Base-by-base conservation (phyloP, 2,329 filamentous ascomycete genomes). In the Ceratocystiopsis brevicomis region DNA sequence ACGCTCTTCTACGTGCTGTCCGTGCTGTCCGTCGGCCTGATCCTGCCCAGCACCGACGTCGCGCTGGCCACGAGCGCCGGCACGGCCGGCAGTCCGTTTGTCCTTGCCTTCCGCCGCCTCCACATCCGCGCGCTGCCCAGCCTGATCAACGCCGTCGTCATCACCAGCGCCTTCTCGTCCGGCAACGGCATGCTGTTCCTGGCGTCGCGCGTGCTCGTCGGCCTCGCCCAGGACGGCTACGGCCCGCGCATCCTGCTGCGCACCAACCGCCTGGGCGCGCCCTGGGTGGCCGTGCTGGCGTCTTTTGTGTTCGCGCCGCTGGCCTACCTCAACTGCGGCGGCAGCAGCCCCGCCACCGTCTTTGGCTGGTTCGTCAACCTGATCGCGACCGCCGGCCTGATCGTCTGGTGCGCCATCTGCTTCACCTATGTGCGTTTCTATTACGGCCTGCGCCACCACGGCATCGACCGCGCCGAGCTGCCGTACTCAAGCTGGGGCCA, bases 401-500 rank as follows among this genome's bases (percentile, higher is more conserved):
- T 30, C 25, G 25, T 30, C 6, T 80, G 76, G 75, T 68, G 73
- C 50, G 65, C 71, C 44, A 81, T 80, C 46, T 69, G 73, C 8
- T 62, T 79, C 43, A 69, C 76, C 1, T 78, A 73, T 0, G 58
- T 80, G n/a, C 72, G 76, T 21, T 80, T 80, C 61, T 71, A 76
- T 21, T 58, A 63, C 4, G 76, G 63, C 4, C 58, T 80, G 43
- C 61, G 62, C 39, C 54, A 58, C 2, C 76, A 80, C 49, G 68
- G 68, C n/a, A 68, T 75, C 40, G 71, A 73, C 9, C 69, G 77
- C 46, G 62, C 70, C 25, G 25, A 30, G 1, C 62, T 80, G 0
- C 74, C 76, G 0, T 80, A 75, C 59, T 71, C 67, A 47, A 79
- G 79, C 52, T 78, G 72, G 71, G 77, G 74, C 0, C 78, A 80